Evolutionary conservation across 352 stramenopile genomes (phyloP).

Genomic region (Globisporangium barbulae): DNA sequence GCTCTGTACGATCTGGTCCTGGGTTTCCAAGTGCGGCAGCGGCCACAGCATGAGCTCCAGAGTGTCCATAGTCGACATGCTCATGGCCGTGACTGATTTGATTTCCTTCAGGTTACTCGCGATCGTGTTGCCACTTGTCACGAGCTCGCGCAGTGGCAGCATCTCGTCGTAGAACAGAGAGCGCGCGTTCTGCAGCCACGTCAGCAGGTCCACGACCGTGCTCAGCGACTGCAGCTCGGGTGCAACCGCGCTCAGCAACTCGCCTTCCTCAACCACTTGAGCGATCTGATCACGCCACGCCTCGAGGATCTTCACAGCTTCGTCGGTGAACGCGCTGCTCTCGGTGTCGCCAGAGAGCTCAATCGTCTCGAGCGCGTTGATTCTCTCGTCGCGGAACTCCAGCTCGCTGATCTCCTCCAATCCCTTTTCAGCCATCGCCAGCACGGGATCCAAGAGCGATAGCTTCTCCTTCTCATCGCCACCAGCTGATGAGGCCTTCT

Average conservation of each 20-base stretch:
- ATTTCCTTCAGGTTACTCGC: constrained; percentile 28
- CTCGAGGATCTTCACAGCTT: constrained; percentile 71
- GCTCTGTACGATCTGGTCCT: constrained; percentile 60
- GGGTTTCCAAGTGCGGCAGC: constrained; percentile 57
- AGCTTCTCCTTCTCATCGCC: constrained; percentile 2
- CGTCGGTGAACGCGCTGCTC: constrained; percentile 38
- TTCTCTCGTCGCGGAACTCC: constrained; percentile 65
- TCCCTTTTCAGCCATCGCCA: constrained; percentile 65
- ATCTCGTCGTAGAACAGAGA: constrained; percentile 81
- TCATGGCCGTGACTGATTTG: constrained; percentile 20
- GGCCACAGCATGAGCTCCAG: constrained; percentile 68
- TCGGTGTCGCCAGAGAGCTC: constrained; percentile 33
- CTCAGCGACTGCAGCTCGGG: constrained; percentile 51
- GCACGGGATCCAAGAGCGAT: constrained; percentile 53
- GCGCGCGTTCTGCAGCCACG: constrained; percentile 73
- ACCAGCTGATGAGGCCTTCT: background rate
- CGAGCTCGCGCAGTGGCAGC: constrained; percentile 60
- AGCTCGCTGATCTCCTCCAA: constrained; percentile 56
- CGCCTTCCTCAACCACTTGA: constrained; percentile 51
- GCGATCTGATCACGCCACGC: constrained; percentile 65
- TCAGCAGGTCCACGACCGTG: constrained; percentile 56
- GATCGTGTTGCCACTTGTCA: constrained; percentile 45
- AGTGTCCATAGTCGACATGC: constrained; percentile 30
- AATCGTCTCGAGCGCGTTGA: constrained; percentile 57
- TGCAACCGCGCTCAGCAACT: constrained; percentile 61